Conservation (phyloP, 106 monocot species). For the Hemerocallis citrina region DNA sequence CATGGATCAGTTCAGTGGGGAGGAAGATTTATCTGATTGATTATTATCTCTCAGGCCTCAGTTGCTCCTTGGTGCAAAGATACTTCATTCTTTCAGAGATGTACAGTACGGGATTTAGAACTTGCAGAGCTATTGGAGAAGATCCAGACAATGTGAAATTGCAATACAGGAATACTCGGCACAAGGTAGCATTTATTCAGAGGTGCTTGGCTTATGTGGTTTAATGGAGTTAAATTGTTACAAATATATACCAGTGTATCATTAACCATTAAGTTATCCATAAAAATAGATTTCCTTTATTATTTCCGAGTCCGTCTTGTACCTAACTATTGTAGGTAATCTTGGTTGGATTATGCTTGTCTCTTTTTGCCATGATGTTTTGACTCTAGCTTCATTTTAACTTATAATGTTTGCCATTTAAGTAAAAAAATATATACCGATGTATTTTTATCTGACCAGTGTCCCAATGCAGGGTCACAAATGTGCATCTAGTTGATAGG, state of each 20-base stretch:
- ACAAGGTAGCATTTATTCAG: slow-evolving; percentile 5
- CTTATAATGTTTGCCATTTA: too few species aligned
- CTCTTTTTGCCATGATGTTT: too few species aligned
- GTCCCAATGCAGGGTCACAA: too few species aligned
- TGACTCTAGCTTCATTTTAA: too few species aligned
- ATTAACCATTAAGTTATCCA: background rate
- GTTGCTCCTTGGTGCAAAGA: background rate
- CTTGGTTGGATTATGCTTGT: too few species aligned
- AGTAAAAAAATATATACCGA: too few species aligned
- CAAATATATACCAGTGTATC: slow-evolving; percentile 9
- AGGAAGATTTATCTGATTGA: too few species aligned
- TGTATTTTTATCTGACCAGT: too few species aligned
- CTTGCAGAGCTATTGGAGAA: slow-evolving; percentile 5
- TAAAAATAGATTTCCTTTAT: slow-evolving; percentile 1
- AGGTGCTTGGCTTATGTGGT: slow-evolving; percentile 9
- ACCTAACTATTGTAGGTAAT: too few species aligned
- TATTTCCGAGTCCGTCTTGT: background rate
- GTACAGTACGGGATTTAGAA: background rate
- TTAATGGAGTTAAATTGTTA: background rate
- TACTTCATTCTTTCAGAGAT: background rate
- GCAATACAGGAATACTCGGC: background rate
- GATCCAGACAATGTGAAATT: background rate
- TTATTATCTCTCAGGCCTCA: background rate
- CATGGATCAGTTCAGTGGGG: background rate
- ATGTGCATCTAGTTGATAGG: too few species aligned